Evolutionary conservation across 139 green algal species (phyloP).

Genomic region (Closterium sp.): DNA sequence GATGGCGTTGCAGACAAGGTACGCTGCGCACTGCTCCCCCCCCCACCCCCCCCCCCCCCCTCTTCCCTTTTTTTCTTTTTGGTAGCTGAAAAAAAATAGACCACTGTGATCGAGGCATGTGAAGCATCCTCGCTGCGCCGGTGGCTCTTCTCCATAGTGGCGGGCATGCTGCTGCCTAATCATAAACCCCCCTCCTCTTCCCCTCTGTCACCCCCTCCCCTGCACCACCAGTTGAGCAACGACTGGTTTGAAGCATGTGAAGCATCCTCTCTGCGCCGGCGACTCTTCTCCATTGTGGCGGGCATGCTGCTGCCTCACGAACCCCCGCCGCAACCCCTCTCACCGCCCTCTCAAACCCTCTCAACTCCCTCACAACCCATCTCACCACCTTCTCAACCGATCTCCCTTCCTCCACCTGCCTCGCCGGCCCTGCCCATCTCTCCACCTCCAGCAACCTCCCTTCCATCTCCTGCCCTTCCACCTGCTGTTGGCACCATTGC

Average conservation of each 20-base stretch:
- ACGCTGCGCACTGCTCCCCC: no score
- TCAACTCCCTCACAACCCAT: background rate
- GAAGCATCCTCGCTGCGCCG: background rate
- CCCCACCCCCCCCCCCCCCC: no score
- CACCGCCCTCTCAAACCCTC: background rate
- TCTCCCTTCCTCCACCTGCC: background rate
- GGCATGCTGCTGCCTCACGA: background rate
- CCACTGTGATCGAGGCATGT: background rate
- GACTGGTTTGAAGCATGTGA: background rate
- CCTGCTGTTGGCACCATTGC: background rate
- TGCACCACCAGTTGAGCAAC: background rate
- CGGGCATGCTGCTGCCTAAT: background rate
- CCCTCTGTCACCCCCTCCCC: no score
- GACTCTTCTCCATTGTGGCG: background rate
- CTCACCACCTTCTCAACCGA: background rate
- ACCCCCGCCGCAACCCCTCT: background rate
- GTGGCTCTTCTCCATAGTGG: background rate
- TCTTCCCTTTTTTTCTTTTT: no score
- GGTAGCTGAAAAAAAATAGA: background rate
- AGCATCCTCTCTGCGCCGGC: background rate
- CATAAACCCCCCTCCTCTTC: no score
- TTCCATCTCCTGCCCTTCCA: background rate
- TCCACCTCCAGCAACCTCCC: no score
- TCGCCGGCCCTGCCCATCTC: background rate
- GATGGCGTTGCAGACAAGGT: no score